Percentiles rank a stretch among this genome's conserved stretches.
Evolutionary conservation across 2,329 filamentous ascomycete genomes (phyloP).

Genomic region (Dothidotthia symphoricarpi): DNA sequence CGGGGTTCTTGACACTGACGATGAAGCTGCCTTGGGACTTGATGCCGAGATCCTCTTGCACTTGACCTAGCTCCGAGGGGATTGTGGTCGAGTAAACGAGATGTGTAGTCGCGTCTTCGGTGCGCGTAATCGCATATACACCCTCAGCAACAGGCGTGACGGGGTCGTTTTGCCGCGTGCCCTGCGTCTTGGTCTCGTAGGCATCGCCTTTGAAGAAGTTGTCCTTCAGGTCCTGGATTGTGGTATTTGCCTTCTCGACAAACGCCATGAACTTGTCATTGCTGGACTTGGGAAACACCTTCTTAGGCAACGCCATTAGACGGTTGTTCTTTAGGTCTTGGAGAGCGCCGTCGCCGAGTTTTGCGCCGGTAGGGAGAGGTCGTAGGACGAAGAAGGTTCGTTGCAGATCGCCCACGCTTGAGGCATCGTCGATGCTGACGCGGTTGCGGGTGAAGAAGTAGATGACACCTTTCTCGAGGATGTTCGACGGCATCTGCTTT

Average conservation of each 20-base stretch:
- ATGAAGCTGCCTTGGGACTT: constrained; percentile 72
- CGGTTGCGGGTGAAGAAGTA: constrained; percentile 87
- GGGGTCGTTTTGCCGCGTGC: constrained; percentile 65
- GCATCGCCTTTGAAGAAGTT: constrained; percentile 65
- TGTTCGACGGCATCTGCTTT: constrained; percentile 55
- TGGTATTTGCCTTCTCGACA: constrained; percentile 70
- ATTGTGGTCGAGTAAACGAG: constrained; percentile 78
- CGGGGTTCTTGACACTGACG: constrained; percentile 76
- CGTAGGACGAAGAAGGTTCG: constrained; percentile 78
- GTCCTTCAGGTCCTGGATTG: constrained; percentile 68
- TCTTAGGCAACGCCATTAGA: constrained; percentile 78
- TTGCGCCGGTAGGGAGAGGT: constrained; percentile 68
- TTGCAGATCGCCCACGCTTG: constrained; percentile 68
- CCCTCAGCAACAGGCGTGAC: constrained; percentile 79
- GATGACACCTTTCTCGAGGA: constrained; percentile 84
- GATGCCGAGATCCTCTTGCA: constrained; percentile 74
- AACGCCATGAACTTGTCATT: constrained; percentile 75
- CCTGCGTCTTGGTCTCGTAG: constrained; percentile 74
- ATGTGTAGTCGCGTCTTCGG: constrained; percentile 66
- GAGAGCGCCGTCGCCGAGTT: constrained; percentile 60
- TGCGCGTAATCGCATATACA: constrained; percentile 76
- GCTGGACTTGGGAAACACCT: constrained; percentile 68
- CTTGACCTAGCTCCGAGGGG: constrained; percentile 64
- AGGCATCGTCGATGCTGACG: constrained; percentile 69
- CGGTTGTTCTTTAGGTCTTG: constrained; percentile 63